phyloP scores from a whole-genome alignment of 164 flowering plant species.

The Taxillus chinensis region DNA sequence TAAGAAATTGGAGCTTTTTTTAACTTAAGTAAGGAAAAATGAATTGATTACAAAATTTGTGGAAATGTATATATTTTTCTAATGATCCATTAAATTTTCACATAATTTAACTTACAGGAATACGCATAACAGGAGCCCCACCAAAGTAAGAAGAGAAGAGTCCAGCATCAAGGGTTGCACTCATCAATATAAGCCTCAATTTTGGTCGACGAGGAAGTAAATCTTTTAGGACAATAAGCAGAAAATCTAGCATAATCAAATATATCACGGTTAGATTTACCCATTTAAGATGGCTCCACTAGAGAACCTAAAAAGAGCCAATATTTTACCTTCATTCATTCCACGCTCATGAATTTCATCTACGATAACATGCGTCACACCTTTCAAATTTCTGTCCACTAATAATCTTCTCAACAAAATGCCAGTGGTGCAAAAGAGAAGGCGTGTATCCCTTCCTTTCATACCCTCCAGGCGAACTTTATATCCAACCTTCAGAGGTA shows the following conservation, averaged over 20 bases:
- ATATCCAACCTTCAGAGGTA: conserved; percentile 67
- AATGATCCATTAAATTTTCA: too few species aligned
- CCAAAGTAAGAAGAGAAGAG: conserved; percentile 82
- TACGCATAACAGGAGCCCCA: conserved; percentile 60
- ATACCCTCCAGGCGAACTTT: conserved; percentile 93
- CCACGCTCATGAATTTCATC: conserved; percentile 99
- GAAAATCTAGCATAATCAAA: conserved; percentile 51
- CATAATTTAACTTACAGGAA: conserved; percentile 49
- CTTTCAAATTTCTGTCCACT: conserved; percentile 79
- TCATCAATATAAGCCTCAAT: conserved; percentile 74
- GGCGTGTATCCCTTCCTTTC: conserved; percentile 88
- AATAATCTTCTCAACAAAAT: conserved; percentile 81
- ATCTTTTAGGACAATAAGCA: conserved; percentile 78
- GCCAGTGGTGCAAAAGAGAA: conserved; percentile 97
- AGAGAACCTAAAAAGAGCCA: background rate
- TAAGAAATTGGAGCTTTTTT: too few species aligned
- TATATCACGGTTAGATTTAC: conserved; percentile 13
- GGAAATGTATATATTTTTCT: too few species aligned
- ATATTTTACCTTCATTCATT: conserved; percentile 84
- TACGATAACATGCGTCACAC: conserved; percentile 84
- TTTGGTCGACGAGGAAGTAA: conserved; percentile 81
- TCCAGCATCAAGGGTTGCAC: conserved; percentile 84
- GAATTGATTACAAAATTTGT: too few species aligned
- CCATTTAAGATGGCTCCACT: conserved; percentile 1
- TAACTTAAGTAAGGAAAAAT: too few species aligned